Conservation (phyloP, 2,329 filamentous ascomycete species). For the Diaporthe batatas region DNA sequence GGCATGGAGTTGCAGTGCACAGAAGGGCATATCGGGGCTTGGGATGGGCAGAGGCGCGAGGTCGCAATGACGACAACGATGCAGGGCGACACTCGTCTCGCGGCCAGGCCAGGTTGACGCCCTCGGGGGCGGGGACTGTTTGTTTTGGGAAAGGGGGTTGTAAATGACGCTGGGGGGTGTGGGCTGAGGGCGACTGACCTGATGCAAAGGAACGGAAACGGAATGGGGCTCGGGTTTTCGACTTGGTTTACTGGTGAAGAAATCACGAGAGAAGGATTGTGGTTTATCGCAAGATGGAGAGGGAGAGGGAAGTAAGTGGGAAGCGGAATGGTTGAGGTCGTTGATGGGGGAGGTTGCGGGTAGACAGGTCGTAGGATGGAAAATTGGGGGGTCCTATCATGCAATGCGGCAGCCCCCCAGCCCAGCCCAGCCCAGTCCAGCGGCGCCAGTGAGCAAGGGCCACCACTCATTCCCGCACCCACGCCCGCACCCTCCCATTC, state of each 20-base stretch:
- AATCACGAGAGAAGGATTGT: conserved; percentile 39
- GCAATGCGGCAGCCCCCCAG: conserved; percentile 33
- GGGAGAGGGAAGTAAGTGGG: conserved; percentile 39
- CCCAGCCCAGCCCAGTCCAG: conserved; percentile 29
- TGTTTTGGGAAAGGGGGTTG: conserved; percentile 37
- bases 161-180: conserved; percentile 5
- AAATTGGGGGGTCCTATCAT: conserved; percentile 41
- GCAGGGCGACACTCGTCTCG: conserved; percentile 38
- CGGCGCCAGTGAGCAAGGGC: conserved; percentile 32
- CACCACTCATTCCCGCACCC: conserved; percentile 30
- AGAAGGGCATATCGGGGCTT: conserved; percentile 28
- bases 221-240: conserved; percentile 22
- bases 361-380: conserved; percentile 39
- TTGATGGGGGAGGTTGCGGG: conserved; percentile 36
- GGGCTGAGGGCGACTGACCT: conserved; percentile 40
- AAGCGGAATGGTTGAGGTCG: conserved; percentile 41
- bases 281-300: conserved; percentile 42
- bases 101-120: conserved; percentile 36
- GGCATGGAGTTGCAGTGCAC: conserved; percentile 16
- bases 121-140: conserved; percentile 38
- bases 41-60: conserved; percentile 25
- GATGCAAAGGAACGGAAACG: conserved; percentile 34
- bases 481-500: conserved; percentile 26
- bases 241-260: conserved; percentile 31
- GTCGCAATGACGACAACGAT: conserved; percentile 42